phyloP scores from a whole-genome alignment of 2,329 filamentous ascomycete genomes.

The Cryphonectria nitschkei region DNA sequence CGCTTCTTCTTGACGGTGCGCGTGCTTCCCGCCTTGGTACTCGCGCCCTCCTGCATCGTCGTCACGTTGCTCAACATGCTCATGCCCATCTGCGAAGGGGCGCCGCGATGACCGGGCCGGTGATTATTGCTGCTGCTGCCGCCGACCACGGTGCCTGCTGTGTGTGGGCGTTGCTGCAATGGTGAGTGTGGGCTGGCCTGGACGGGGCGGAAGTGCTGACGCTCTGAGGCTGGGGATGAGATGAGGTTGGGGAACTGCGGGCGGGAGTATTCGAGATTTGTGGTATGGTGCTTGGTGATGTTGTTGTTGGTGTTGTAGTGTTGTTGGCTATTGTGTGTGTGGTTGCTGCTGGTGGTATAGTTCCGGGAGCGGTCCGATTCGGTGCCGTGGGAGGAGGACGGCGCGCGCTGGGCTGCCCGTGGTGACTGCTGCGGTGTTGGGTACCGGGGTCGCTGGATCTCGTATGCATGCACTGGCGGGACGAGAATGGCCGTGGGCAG shows the following conservation, averaged over 20 bases:
- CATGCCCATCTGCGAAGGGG: constrained; percentile 59
- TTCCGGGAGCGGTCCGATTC: constrained; percentile 48
- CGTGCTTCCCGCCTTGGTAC: constrained; percentile 37
- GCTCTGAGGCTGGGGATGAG: constrained; percentile 55
- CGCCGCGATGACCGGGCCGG: constrained; percentile 44
- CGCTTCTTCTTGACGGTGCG: constrained; percentile 65
- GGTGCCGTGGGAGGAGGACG: constrained; percentile 54
- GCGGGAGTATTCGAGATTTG: constrained; percentile 40
- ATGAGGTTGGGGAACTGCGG: constrained; percentile 45
- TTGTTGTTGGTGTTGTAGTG: constrained; percentile 28
- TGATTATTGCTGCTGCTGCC: constrained; percentile 29
- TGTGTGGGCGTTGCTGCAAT: constrained; percentile 63
- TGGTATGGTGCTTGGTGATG: constrained; percentile 29
- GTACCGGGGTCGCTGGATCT: constrained; percentile 39
- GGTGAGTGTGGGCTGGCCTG: constrained; percentile 67
- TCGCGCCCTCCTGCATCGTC: constrained; percentile 40
- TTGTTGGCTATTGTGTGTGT: not conserved
- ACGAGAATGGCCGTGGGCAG: constrained; percentile 59
- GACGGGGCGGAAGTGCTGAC: constrained; percentile 64
- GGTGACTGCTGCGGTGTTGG: constrained; percentile 22
- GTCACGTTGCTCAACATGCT: constrained; percentile 62
- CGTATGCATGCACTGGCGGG: constrained; percentile 46
- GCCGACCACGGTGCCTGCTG: constrained; percentile 44
- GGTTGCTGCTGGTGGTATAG: not conserved
- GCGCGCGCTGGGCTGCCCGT: constrained; percentile 38